A percentile compares a stretch with the other conserved stretches of the same genome.
These are phyloP conservation scores for Solanum paucissectum DNA, from an alignment of 257 asterid genomes.

Conservation along the genomic window DNA sequence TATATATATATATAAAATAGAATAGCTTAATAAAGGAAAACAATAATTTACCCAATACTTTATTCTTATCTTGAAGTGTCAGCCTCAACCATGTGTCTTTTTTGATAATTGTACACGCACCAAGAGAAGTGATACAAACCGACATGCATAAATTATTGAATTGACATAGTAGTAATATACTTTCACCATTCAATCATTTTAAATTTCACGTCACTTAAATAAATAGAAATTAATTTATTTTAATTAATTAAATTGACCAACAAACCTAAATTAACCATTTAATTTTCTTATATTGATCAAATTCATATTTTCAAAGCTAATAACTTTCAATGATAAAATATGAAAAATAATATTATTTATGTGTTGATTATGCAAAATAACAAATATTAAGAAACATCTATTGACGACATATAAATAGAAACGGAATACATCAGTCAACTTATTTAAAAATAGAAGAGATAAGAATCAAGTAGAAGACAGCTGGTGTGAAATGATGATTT, in stretches of 20 bases:
- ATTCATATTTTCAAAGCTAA: no score
- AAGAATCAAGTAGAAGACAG: neutral
- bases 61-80: neutral
- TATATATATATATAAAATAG: no score
- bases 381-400: no score
- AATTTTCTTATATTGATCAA: no score
- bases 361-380: no score
- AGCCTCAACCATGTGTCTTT: neutral
- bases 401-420: no score
- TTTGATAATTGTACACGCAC: neutral
- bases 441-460: neutral
- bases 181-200: no score
- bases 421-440: neutral
- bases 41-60: neutral
- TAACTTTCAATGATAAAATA: no score
- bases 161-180: neutral
- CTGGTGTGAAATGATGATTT: neutral
- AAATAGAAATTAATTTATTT: no score
- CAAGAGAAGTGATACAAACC: neutral
- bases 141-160: neutral
- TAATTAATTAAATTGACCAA: no score
- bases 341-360: no score
- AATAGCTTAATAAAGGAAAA: neutral
- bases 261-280: fast-evolving
- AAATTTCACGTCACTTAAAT: no score